Conservation (phyloP, 139 green algal species). For the Chlorella vulgaris region DNA sequence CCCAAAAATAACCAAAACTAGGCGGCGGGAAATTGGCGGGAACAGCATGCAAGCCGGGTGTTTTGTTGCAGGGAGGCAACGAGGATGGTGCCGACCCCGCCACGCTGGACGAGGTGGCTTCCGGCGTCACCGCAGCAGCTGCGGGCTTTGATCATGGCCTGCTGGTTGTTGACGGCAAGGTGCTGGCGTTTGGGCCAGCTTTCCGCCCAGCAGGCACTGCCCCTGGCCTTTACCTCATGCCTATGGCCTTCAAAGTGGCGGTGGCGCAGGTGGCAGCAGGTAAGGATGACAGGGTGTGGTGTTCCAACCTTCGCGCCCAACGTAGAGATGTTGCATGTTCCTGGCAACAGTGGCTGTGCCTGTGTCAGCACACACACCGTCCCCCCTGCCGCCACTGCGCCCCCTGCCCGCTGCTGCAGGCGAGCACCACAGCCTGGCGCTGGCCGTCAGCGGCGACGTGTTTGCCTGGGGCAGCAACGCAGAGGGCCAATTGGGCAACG, state of each 20-base stretch:
- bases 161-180: slow-evolving; percentile 26
- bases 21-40: too few relatives aligned
- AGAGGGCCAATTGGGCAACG: slow-evolving; percentile 45
- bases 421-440: slow-evolving; percentile 90
- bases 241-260: slow-evolving; percentile 22
- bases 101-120: slow-evolving; percentile 17
- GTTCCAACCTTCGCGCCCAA: too few relatives aligned
- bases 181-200: slow-evolving; percentile 30
- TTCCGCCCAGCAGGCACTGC: neutral
- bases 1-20: too few relatives aligned
- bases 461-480: slow-evolving; percentile 78
- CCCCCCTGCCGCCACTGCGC: too few relatives aligned
- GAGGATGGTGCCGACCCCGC: slow-evolving; percentile 25
- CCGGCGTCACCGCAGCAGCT: slow-evolving; percentile 5
- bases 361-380: too few relatives aligned
- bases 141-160: slow-evolving; percentile 39
- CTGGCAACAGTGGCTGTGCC: too few relatives aligned
- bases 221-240: slow-evolving; percentile 12
- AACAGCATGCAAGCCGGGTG: too few relatives aligned
- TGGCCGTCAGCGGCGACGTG: slow-evolving; percentile 76
- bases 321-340: too few relatives aligned
- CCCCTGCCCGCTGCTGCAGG: slow-evolving; percentile 35
- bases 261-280: slow-evolving; percentile 56
- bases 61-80: neutral
- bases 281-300: neutral